Percentiles rank a stretch among this genome's conserved stretches.
Evolutionary conservation across 2,329 filamentous ascomycete genomes (phyloP).

Genomic region (Knoxdaviesia capensis): DNA sequence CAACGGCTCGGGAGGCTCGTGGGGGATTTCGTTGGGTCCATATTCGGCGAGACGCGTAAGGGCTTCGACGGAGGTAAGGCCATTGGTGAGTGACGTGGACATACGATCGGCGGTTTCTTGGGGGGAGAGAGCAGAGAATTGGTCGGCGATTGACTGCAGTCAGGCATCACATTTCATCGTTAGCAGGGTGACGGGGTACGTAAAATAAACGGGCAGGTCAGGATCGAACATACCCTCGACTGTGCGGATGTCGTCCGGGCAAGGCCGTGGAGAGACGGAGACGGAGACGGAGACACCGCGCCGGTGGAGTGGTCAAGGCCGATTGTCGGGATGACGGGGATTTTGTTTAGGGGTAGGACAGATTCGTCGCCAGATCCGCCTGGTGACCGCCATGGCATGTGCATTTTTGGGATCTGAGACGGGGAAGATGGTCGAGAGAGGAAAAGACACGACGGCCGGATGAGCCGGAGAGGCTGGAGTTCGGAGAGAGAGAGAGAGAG

Average conservation of each 20-base stretch:
- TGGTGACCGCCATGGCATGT: background rate
- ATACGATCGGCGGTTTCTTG: constrained; percentile 60
- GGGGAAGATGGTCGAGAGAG: background rate
- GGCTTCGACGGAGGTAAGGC: constrained; percentile 65
- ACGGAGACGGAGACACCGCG: too few species aligned
- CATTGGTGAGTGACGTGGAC: constrained; percentile 64
- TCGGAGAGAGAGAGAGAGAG: background rate
- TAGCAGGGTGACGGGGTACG: constrained; percentile 3
- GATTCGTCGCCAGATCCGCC: too few species aligned
- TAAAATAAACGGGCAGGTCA: background rate
- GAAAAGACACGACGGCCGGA: background rate
- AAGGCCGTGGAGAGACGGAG: constrained; percentile 11
- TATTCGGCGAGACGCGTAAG: constrained; percentile 58
- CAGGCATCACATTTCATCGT: constrained; percentile 3
- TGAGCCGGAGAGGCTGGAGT: background rate
- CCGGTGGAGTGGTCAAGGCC: constrained; percentile 6
- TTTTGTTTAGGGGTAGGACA: constrained; percentile 1
- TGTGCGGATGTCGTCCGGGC: constrained; percentile 31
- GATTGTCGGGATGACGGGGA: constrained; percentile 3
- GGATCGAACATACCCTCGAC: constrained; percentile 24
- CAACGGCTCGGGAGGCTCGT: constrained; percentile 80
- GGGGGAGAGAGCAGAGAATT: constrained; percentile 48
- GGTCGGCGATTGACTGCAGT: constrained; percentile 28
- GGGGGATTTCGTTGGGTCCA: constrained; percentile 85
- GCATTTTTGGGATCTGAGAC: background rate